phyloP scores from a whole-genome alignment of 2,329 filamentous ascomycete genomes.

The Penicillium sumatraense region DNA sequence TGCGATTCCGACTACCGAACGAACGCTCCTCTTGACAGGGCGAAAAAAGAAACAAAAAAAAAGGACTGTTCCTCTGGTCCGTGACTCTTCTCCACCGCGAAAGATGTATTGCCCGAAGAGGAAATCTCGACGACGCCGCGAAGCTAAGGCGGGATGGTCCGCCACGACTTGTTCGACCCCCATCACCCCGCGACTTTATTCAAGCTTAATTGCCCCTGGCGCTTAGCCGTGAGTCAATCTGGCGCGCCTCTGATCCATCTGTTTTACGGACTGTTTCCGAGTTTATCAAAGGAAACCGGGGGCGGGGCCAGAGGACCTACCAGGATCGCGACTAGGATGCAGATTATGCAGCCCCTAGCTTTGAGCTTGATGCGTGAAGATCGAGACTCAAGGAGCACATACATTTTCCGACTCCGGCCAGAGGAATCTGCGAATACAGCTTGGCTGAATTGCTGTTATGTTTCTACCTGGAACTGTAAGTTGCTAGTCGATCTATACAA shows the following conservation, averaged over 20 bases:
- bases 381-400: neutral
- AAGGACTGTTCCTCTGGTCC: neutral
- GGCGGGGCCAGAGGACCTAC: neutral
- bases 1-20: neutral
- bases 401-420: neutral
- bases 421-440: neutral
- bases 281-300: neutral
- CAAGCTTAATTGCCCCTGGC: neutral
- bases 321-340: neutral
- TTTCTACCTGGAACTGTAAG: neutral
- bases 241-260: neutral
- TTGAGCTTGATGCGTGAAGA: neutral
- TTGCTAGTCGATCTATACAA: neutral
- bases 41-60: neutral
- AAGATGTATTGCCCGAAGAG: neutral
- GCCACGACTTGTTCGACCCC: neutral
- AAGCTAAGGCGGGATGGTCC: neutral
- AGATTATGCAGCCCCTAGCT: neutral
- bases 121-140: slow-evolving; percentile 1
- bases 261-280: no score
- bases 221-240: neutral
- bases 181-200: neutral
- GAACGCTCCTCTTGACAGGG: neutral
- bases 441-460: neutral
- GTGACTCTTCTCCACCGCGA: slow-evolving; percentile 1